These are phyloP conservation scores for Diutina ranongensis DNA, from an alignment of 1,139 yeast species.

Conservation along the genomic window DNA sequence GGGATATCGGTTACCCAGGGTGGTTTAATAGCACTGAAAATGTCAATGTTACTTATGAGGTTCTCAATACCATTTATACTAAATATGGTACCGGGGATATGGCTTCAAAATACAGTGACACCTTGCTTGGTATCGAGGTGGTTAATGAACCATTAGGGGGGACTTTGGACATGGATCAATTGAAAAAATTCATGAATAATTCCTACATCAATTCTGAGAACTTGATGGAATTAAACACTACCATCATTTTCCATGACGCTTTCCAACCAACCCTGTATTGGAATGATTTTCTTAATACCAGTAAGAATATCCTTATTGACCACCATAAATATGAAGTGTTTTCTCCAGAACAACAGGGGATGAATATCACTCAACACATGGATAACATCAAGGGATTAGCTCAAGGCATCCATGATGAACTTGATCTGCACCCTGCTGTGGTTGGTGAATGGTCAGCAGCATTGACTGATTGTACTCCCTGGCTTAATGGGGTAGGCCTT, in stretches of 20 bases:
- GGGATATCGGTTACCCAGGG: constrained; percentile 32
- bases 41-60: constrained; percentile 29
- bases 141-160: constrained; percentile 51
- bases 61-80: constrained; percentile 29
- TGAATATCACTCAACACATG: constrained; percentile 26
- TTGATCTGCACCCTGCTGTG: constrained; percentile 33
- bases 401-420: constrained; percentile 22
- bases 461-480: constrained; percentile 79
- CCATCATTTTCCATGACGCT: constrained; percentile 50
- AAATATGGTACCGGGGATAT: constrained; percentile 29
- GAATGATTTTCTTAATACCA: constrained; percentile 26
- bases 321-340: constrained; percentile 61
- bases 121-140: constrained; percentile 50
- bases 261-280: constrained; percentile 40
- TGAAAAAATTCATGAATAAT: constrained; percentile 29
- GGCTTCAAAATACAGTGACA: constrained; percentile 28
- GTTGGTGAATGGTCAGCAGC: constrained; percentile 91
- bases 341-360: constrained; percentile 27
- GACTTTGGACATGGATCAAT: constrained; percentile 22
- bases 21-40: constrained; percentile 39
- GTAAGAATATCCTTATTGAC: constrained; percentile 36
- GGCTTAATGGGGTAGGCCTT: constrained; percentile 86
- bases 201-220: constrained; percentile 28
- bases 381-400: constrained; percentile 26
- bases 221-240: constrained; percentile 24